Evolutionary conservation across 2,329 filamentous ascomycete genomes (phyloP), one percentile per base, ranked within the genome.

Genomic region (Myriosclerotinia curreyana): DNA sequence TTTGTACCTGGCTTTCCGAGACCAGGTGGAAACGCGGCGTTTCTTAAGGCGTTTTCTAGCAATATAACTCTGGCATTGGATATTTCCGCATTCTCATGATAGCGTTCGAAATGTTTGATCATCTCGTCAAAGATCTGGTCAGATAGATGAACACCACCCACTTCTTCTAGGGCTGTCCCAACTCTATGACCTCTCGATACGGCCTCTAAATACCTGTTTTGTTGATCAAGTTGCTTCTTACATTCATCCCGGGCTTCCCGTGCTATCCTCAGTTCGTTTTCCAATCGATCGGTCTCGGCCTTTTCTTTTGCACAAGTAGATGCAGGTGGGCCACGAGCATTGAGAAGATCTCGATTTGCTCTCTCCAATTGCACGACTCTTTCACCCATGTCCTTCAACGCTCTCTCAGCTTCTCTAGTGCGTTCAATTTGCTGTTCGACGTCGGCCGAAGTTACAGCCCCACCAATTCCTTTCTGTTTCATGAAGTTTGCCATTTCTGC

Each of bases 81-180:
- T 25, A 2, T n/a, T 48, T 36, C 40, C n/a, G 42, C 42, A 25
- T 59, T 59, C 1, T 22, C 55, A 48, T 59, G 55, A 38, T 59
- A 59, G 31, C 55, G 14, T 12, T 59, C 55, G 5, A 59, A 59
- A 59, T 59, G 55, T 25, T 4, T 36, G 55, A 42, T 48, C 15
- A 59, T 17, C 12, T 59, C 42, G 44, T 59, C 55, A 20, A 48
- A 59, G 20, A n/a, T 9, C 3, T 22, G 14, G 11, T 36, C 31
- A 2, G 42, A 36, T 20, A 59, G 14, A 2, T 25, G 20, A 59
- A 59, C 55, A 25, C 42, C 28, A 3, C 20, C 44, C 34, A 11
- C 42, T 25, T 20, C 31, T 1, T 34, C 36, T 40, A 3, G 12
- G 22, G 31, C 9, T 8, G 14, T 11, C 14, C 42, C 42, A 8